These are phyloP conservation scores for Aspergillus bertholletiae DNA, from an alignment of 495 filamentous ascomycete genomes.

Conservation along the genomic window DNA sequence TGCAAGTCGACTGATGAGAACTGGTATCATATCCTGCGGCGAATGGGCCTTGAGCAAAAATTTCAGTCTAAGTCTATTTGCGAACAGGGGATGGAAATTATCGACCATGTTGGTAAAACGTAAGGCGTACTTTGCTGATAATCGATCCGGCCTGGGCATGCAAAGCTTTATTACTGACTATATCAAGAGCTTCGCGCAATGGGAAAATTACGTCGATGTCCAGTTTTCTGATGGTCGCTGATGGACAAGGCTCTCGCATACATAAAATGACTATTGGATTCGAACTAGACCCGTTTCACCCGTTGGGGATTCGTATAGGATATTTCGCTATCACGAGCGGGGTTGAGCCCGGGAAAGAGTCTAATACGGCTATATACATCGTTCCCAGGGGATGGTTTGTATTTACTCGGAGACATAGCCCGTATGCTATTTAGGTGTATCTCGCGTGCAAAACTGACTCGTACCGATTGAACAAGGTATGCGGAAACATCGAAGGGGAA, in stretches of 20 bases:
- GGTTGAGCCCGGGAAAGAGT: background rate
- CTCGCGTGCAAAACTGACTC: conserved; percentile 22
- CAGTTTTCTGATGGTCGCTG: conserved; percentile 45
- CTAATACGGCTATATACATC: background rate
- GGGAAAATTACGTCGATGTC: conserved; percentile 24
- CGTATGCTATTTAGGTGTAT: conserved; percentile 35
- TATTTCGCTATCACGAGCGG: conserved; percentile 39
- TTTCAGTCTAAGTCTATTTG: conserved; percentile 18
- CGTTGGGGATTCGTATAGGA: conserved; percentile 24
- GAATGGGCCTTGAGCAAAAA: conserved; percentile 34
- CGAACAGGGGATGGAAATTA: conserved; percentile 33
- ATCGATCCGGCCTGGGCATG: conserved; percentile 22
- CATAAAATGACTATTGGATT: conserved; percentile 31
- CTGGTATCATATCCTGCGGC: conserved; percentile 33
- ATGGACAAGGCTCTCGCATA: conserved; percentile 43
- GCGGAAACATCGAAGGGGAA: conserved; percentile 17
- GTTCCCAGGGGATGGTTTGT: conserved; percentile 15
- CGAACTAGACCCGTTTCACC: conserved; percentile 17
- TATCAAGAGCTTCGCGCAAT: conserved; percentile 14
- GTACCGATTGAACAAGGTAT: conserved; percentile 18
- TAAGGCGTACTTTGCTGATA: conserved; percentile 26
- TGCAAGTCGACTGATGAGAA: conserved; percentile 37
- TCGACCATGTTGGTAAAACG: conserved; percentile 24
- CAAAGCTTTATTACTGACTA: conserved; percentile 38
- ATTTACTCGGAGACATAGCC: conserved; percentile 30